Percentiles rank a stretch among this genome's conserved stretches.
These are phyloP conservation scores for Gossypium sturtianum DNA, from an alignment of 345 rosid species.

Conservation along the genomic window DNA sequence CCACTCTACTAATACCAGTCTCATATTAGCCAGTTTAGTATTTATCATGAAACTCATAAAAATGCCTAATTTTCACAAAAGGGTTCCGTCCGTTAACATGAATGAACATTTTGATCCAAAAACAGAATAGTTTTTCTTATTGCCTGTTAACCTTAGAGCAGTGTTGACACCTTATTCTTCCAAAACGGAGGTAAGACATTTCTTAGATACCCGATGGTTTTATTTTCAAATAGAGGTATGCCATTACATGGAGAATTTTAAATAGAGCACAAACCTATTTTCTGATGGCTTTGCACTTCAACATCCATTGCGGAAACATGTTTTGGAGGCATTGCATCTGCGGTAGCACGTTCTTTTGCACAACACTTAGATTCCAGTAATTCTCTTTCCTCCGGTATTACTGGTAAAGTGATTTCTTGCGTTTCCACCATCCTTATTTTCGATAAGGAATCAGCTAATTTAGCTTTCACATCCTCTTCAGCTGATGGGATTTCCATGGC, in stretches of 20 bases:
- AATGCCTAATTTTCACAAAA: neutral
- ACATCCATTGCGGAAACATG: conserved; percentile 10
- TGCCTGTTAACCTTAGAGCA: neutral
- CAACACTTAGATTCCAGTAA: conserved; percentile 13
- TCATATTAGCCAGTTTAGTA: neutral
- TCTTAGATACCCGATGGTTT: neutral
- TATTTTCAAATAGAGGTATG: neutral
- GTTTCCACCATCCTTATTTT: conserved; percentile 64
- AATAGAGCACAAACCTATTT: conserved; percentile 27
- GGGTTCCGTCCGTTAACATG: too few relatives aligned
- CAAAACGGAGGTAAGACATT: neutral
- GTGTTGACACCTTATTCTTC: neutral
- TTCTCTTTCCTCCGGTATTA: conserved; percentile 25
- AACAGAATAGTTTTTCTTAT: neutral
- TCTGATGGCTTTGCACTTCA: conserved; percentile 16
- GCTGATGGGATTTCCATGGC: conserved; percentile 29
- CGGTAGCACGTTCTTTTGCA: conserved; percentile 15
- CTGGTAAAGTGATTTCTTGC: conserved; percentile 26
- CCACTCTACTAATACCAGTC: neutral
- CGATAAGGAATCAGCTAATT: conserved; percentile 68
- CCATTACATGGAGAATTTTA: neutral
- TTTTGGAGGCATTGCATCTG: conserved; percentile 15
- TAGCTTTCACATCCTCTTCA: conserved; percentile 47
- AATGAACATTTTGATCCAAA: neutral
- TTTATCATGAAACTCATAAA: neutral